A percentile compares a stretch with the other conserved stretches of the same genome.
Conservation (phyloP, 208 protist genomes). For the Trypanosoma mega region DNA sequence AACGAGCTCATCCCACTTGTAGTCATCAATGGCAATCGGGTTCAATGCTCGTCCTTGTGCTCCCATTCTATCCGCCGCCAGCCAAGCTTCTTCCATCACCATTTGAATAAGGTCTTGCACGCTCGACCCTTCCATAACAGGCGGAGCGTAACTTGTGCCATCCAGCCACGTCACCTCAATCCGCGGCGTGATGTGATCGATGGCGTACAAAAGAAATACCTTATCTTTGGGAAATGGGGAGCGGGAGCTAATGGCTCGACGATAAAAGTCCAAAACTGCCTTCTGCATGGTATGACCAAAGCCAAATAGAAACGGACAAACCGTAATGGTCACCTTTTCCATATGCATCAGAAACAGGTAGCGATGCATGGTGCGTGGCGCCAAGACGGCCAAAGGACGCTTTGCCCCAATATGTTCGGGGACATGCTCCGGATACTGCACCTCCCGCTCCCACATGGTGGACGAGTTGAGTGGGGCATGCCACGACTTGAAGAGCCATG, state of each 20-base stretch:
- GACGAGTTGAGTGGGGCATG: constrained; percentile 74
- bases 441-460: constrained; percentile 88
- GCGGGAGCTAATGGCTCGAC: constrained; percentile 72
- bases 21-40: constrained; percentile 88
- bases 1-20: constrained; percentile 90
- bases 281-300: constrained; percentile 86
- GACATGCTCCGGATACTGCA: constrained; percentile 88
- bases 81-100: constrained; percentile 91
- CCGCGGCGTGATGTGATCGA: constrained; percentile 81
- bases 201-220: constrained; percentile 86
- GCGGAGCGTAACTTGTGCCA: constrained; percentile 78
- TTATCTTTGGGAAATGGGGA: constrained; percentile 86
- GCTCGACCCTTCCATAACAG: constrained; percentile 76
- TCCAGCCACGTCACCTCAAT: constrained; percentile 91
- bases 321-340: constrained; percentile 84
- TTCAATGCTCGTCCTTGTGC: constrained; percentile 76
- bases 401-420: constrained; percentile 86
- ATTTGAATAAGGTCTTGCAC: constrained; percentile 88
- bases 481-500: constrained; percentile 92
- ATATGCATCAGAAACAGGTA: constrained; percentile 90
- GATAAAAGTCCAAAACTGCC: constrained; percentile 85
- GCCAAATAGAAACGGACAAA: constrained; percentile 85
- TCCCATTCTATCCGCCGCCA: constrained; percentile 85
- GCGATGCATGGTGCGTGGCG: constrained; percentile 74
- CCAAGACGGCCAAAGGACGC: constrained; percentile 77